Evolutionary conservation across 73 alveolate genomes (phyloP), one percentile per base, ranked within the genome.

Genomic region (Paraurostyla sp.): DNA sequence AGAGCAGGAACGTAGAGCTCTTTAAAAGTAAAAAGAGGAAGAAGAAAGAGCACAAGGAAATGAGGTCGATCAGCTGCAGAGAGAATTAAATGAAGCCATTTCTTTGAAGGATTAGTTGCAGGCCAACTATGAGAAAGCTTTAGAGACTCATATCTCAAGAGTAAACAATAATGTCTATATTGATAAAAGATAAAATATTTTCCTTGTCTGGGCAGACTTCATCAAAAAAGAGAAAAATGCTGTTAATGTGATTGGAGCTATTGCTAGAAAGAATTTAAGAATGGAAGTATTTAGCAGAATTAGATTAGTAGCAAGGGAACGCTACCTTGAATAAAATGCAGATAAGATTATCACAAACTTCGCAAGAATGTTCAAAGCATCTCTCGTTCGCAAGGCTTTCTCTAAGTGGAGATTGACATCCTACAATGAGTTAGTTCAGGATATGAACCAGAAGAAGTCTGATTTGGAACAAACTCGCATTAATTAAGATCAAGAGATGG

Each of bases 191-290:
- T 20, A 84, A n/a, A 91, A 76, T 46, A 85, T 91, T 4, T 75
- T 91, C 83, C 46, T 63, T 23, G 82, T 68, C 15, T 91, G 96
- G 96, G 69, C 68, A 3, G 84, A 75, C 33, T 91, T 18, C 60
- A 62, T 85, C n/a, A 73, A 75, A 76, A 45, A 71, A 40, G 92
- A 91, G 69, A 82, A 81, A 40, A 88, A 88, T 60, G 94, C 91
- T 9, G 71, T 71, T 36, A 88, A 88, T 59, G 68, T 43, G 4
- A 65, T 88, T 36, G 88, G 88, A 25, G 94, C 94, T 25, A 88
- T 88, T 25, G 87, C 87, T 22, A 76, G 94, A 49, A 75, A 58
- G 57, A 3, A 43, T 20, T 56, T 88, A 30, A 69, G 82, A 42
- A 81, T 81, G 91, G 94, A 88, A 50, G 82, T 88, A 32, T 88